These are phyloP conservation scores for Rubia peregrina DNA, from an alignment of 305 asterid genomes.

Conservation along the genomic window DNA sequence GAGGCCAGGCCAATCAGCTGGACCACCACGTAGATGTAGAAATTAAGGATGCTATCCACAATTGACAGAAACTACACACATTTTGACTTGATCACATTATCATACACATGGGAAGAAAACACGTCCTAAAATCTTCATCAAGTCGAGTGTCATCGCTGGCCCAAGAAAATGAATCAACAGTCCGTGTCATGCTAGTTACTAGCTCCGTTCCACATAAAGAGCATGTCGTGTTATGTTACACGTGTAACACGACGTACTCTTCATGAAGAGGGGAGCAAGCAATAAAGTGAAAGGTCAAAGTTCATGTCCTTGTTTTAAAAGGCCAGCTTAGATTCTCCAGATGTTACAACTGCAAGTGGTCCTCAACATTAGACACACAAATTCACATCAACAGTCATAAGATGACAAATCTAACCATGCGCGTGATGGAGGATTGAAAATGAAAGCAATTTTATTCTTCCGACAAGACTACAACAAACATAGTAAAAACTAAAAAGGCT, in stretches of 20 bases:
- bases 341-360: slow-evolving; percentile 13
- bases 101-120: slow-evolving; percentile 23
- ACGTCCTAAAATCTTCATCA: slow-evolving; percentile 15
- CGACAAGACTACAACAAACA: slow-evolving; percentile 57
- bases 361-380: slow-evolving; percentile 17
- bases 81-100: slow-evolving; percentile 11
- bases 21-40: slow-evolving; percentile 27
- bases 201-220: too few relatives aligned
- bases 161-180: slow-evolving; percentile 7
- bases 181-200: not conserved
- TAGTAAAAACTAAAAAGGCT: slow-evolving; percentile 34
- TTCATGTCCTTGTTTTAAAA: slow-evolving; percentile 23
- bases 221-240: too few relatives aligned
- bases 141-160: not conserved
- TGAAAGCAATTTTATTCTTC: slow-evolving; percentile 39
- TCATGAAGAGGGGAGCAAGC: slow-evolving; percentile 17
- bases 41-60: slow-evolving; percentile 21
- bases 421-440: slow-evolving; percentile 54
- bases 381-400: slow-evolving; percentile 33
- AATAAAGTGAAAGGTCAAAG: slow-evolving; percentile 24
- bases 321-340: slow-evolving; percentile 21
- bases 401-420: slow-evolving; percentile 39
- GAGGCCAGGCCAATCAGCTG: slow-evolving; percentile 37
- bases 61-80: slow-evolving; percentile 26
- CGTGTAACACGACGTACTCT: not conserved